Conservation (phyloP, 441 rosid genomes). For the Arabidopsis hybrid region DNA sequence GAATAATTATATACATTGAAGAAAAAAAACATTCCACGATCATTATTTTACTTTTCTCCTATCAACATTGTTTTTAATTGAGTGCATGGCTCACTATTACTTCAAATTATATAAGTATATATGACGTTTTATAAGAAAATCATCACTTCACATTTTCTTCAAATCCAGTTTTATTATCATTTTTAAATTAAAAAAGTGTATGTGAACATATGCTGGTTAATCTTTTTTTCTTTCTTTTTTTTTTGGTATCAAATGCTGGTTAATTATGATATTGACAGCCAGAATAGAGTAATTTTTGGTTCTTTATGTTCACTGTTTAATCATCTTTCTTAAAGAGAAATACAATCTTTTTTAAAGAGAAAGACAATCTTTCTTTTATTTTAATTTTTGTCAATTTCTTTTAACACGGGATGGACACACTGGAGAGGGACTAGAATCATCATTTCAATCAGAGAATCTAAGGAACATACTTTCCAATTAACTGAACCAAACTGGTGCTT, state of each 20-base stretch:
- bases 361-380: conserved; percentile 14
- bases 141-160: background rate
- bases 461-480: conserved; percentile 35
- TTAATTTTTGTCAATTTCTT: conserved; percentile 1
- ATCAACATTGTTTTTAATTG: background rate
- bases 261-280: conserved; percentile 31
- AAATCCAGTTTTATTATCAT: background rate
- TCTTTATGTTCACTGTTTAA: conserved; percentile 25
- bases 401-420: conserved; percentile 29
- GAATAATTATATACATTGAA: background rate
- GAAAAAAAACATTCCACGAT: background rate
- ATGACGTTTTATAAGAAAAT: background rate
- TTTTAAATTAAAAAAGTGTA: background rate
- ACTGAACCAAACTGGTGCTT: conserved; percentile 42
- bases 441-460: conserved; percentile 36
- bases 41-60: background rate
- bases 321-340: conserved; percentile 35
- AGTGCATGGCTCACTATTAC: background rate
- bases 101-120: background rate
- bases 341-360: conserved; percentile 19
- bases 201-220: conserved; percentile 1
- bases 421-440: conserved; percentile 34
- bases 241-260: no score
- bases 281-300: background rate
- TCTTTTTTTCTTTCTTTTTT: no score